Base-by-base conservation (phyloP, 1,284 basidiomycete genomes). In the Malassezia brasiliensis region DNA sequence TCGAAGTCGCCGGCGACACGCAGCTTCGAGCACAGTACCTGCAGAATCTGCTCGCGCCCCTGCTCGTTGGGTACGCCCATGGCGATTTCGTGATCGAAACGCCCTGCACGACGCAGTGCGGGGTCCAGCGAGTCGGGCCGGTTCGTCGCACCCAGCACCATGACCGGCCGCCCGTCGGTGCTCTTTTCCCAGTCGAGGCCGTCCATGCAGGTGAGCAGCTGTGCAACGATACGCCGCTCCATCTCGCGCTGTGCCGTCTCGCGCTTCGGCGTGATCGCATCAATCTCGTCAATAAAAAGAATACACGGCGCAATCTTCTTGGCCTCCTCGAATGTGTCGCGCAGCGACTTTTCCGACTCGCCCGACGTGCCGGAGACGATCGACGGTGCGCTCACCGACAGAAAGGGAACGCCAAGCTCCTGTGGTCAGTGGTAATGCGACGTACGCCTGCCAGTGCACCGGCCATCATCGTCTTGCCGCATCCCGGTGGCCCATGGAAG, bases 341-440 rank as follows among this genome's bases (percentile, higher is more conserved):
- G 79, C 15, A 98, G 78, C 0, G 90, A 90, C 77, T 93, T 94
- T 75, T 98, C 93, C 0, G 87, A 90, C 77, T 98, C 93, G 54
- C 93, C 93, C 0, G 89, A 94, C 85, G 96, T 96, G 1, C 93
- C 93, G 0, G 87, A 90, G 1, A 98, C 90, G 59, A 98, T 87
- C 0, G 86, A 88, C 0, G 93, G 93, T 0, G 93, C 91, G 5
- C 89, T 91, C 53, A 98, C 84, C 50, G 80, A 87, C 62, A 98
- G 88, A 72, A 96, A 96, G 0, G 91, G 93, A 2, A 96, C 81
- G 79, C 78, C 94, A 37, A 69, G 58, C 36, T 65, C 62, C 46
- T 52, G 47, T 15, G 36, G 38, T 40, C 14, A 40, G 38, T 25
- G 3, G 49, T 44, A 32, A 30, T 37, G 36, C 7, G n/a, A 80